phyloP scores from a whole-genome alignment of 176 grass and related monocot species.

The Oropetium thomaeum region DNA sequence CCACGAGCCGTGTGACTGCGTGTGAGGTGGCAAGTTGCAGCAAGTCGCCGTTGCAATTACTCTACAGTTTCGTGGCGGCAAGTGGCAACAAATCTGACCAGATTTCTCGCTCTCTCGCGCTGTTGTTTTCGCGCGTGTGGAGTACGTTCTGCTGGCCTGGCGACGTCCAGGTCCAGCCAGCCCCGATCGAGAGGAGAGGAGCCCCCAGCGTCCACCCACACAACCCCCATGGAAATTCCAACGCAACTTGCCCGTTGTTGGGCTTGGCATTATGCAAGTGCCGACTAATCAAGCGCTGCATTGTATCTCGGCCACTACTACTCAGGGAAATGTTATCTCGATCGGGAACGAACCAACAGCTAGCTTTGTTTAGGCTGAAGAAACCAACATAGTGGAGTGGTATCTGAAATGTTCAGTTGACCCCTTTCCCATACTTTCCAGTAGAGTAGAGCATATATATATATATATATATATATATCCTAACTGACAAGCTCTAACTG shows the following conservation, averaged over 20 bases:
- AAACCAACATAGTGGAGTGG: neutral
- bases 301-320: neutral
- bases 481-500: neutral
- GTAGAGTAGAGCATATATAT: neutral
- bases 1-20: neutral
- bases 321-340: conserved; percentile 5
- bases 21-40: conserved; percentile 15
- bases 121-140: neutral
- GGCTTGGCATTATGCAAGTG: neutral
- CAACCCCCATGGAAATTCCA: conserved; percentile 10
- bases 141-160: neutral
- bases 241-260: conserved; percentile 23
- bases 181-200: too few species aligned
- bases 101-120: conserved; percentile 18
- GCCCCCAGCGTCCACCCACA: neutral
- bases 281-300: conserved; percentile 3
- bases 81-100: conserved; percentile 30
- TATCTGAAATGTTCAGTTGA: neutral
- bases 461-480: too few species aligned
- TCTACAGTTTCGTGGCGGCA: conserved; percentile 16
- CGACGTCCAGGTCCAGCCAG: neutral
- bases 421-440: neutral
- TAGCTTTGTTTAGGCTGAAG: neutral
- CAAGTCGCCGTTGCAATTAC: conserved; percentile 29
- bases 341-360: too few species aligned